Base-by-base conservation (phyloP, 2,329 filamentous ascomycete species). In the Niveomyces coronatus region DNA sequence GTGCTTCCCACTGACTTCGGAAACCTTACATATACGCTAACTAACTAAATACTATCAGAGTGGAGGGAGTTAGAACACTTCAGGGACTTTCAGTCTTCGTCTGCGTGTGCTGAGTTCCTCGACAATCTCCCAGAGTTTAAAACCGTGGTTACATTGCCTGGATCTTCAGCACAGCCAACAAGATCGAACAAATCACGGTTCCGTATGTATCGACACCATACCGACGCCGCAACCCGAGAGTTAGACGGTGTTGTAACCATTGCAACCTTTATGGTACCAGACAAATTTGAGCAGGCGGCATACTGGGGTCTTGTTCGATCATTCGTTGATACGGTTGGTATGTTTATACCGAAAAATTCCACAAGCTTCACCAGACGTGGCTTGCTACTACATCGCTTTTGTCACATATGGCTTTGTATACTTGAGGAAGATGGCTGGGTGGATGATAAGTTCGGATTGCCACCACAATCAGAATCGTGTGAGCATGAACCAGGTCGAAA, bases 21-120 rank as follows among this genome's bases (percentile, higher is more conserved):
- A 18, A 10, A 29, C 14, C 15, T n/a, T n/a, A n/a, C n/a, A n/a
- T n/a, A n/a, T n/a, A n/a, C 17, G 7, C 35, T 45, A 18, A 36
- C 37, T 38, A 20, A 39, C 17, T 19, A 31, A 30, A 27, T 29
- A 17, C 3, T 16, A 35, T 18, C 31, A 47, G 49, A 32, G 8
- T 50, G 47, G 43, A 3, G 8, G 4, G 26, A 30, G n/a, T 17
- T 41, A 13, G 35, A 42, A 14, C 33, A 29, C 39, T 45, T 50
- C 13, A 32, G 40, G 32, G 35, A 41, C 4, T 50, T 49, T 31
- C 31, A 37, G 33, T 40, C 39, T 27, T 49, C 48, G 24, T 41
- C 47, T 32, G 43, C 40, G 17, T 49, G 47, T 37, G 20, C 10
- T 8, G 44, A 44, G 32, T 47, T 50, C 36, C 39, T 50, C 26